Base-by-base conservation (phyloP, 1,284 basidiomycete species). In the Trametes polyzona region DNA sequence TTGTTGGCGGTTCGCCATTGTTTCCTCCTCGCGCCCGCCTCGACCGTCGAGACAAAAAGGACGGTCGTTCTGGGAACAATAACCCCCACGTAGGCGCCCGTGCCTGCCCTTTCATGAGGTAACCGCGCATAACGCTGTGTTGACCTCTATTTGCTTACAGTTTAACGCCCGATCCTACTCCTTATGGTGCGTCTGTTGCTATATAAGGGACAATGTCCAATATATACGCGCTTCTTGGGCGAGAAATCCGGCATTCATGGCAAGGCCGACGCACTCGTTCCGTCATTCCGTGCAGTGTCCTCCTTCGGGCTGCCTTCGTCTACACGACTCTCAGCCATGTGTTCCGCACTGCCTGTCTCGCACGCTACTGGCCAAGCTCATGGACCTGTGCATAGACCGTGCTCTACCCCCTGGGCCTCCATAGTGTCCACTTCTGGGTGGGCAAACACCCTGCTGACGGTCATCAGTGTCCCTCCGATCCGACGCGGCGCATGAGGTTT, bases 1-100 rank as follows among this genome's bases (percentile, higher is more conserved):
- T 63, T 63, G 61, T 63, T 57, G 55, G 58, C 50, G 49, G 49
- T 47, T 46, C 50, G 39, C 44, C 58, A 63, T 63, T 63, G 61
- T 63, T 46, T 63, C 47, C 21, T 42, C 30, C 49, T 23, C 50
- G 17, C 47, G 52, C 50, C 37, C 44, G 49, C 53, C 46, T 49
- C 50, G 52, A 33, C 52, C n/a, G 41, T 33, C 30, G 23, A 32
- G 47, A 63, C 61, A 63, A 63, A 60, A 59, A 56, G 44, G 42
- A 49, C 50, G 41, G 53, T 46, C 61, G 40, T 32, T 37, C 57
- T 56, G 35, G 58, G 61, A 63, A 63, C 61, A 63, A 63, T 63
- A 59, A 51, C 19, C n/a, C 14, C 1, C 12, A 0, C 23, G 1
- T 32, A 53, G 50, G 33, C 61, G 61, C 61, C 55, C 29, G 50